Base-by-base conservation (phyloP, 495 filamentous ascomycete genomes). In the Ascodesmis nigricans region DNA sequence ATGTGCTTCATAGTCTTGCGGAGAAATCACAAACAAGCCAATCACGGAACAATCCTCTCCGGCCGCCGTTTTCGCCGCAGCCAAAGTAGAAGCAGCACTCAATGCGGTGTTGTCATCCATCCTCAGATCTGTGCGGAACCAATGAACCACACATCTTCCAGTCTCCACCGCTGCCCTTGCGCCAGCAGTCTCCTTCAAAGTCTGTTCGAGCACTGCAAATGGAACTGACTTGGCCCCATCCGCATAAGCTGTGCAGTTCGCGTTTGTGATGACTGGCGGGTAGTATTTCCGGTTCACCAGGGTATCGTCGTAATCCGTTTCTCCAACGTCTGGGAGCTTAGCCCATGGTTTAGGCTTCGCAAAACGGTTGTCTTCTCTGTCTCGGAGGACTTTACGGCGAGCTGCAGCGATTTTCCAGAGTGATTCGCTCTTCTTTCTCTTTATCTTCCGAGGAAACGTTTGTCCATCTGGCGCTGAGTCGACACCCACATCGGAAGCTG, bases 71-170 rank as follows among this genome's bases (percentile, higher is more conserved):
- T 8, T 24, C 17, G 14, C 19, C 33, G 61, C 66, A 0, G 78
- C 77, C 34, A 67, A 67, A 41, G 71, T 58, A 26, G 63, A 71
- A 2, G 82, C 83, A 39, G 66, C 50, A 42, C 64, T 60, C 28
- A 92, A 50, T 0, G 69, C 70, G 11, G 71, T 71, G 45, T 92
- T 92, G 46, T 92, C 83, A 4, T 55, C 45, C 1, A 65, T 59
- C 4, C 83, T 62, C 30, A 92, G 54, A 52, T 91, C 82, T 36
- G 67, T 69, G 53, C 90, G 87, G 57, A 83, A 91, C 83, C 83
- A 91, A 56, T 91, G 78, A 4, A 92, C 67, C 0, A 92, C 78
- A 0, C 73, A 70, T 18, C 66, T 58, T 21, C 64, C 64, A 2
- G 65, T 55, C 5, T 49, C 36, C 2, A 72, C 58, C 0, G 54